Base-by-base conservation (phyloP, 306 rosid species). In the Quercus cerris region DNA sequence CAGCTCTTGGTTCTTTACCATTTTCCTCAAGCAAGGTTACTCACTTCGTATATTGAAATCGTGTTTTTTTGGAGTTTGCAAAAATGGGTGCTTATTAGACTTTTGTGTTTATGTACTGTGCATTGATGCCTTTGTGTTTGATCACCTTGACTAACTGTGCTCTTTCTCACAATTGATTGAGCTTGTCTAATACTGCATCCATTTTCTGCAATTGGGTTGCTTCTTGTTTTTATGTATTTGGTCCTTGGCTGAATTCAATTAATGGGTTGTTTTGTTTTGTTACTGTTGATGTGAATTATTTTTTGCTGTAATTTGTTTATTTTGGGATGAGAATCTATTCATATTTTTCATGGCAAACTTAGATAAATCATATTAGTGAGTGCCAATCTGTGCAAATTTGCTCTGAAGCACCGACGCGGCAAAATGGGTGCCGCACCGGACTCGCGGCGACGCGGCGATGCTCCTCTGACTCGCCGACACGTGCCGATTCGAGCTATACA, bases 1-100 rank as follows among this genome's bases (percentile, higher is more conserved):
- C 77, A 81, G 75, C 86, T 75, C 4, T 85, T 64, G 70, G 70
- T 33, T 22, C 85, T 66, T 70, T 73, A 6, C 52, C 71, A 4
- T 61, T 27, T 71, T 68, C 56, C 70, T 4, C 58, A 27, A 58
- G 74, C 80, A 70, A 56, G 33, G 6, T 38, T 31, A 31, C 56
- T 49, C 81, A 28, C 71, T 18, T 51, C 27, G 67, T 19, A 25
- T 35, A 86, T 80, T 33, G 11, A 33, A 18, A 7, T 19, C 52
- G 7, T 33, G 5, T 35, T 33, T 22, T 17, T 33, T 67, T 67
- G 51, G 27, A 35, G 10, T 23, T 31, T 33, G 72, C 70, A 18
- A 66, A 66, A 15, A 38, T 4, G 14, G 8, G 51, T 31, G 49
- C 19, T 31, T 6, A 6, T 31, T 6, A 6, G 69, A 63, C 23